Evolutionary conservation across 805 yeast genomes (phyloP).

Genomic region (Ogataea corticis): DNA sequence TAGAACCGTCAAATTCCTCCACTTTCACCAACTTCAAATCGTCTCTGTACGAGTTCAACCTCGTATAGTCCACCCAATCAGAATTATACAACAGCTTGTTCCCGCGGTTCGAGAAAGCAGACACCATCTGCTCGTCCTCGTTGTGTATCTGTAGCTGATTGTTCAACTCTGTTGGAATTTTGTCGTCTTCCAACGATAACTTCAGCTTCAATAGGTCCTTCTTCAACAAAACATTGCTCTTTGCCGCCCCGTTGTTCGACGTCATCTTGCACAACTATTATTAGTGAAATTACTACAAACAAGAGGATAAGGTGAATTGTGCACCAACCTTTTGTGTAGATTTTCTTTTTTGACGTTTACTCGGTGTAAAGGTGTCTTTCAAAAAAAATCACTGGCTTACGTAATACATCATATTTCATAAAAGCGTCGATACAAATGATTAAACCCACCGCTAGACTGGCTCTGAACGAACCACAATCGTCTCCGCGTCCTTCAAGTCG

Average conservation of each 20-base stretch:
- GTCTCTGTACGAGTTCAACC: conserved; percentile 25
- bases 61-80: conserved; percentile 25
- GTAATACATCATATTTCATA: not conserved
- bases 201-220: conserved; percentile 30
- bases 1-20: conserved; percentile 17
- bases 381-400: no score
- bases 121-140: conserved; percentile 20
- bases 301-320: not conserved
- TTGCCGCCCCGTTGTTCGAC: conserved; percentile 9
- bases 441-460: not conserved
- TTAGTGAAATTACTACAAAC: not conserved
- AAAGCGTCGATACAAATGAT: not conserved
- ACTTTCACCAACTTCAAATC: conserved; percentile 23
- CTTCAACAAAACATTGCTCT: conserved; percentile 13
- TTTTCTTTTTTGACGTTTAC: not conserved
- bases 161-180: conserved; percentile 8
- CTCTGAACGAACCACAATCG: conserved; percentile 7
- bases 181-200: conserved; percentile 19
- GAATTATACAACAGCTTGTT: conserved; percentile 30
- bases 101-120: conserved; percentile 33
- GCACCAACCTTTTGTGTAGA: not conserved
- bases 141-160: conserved; percentile 9
- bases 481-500: not conserved
- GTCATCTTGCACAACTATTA: not conserved
- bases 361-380: conserved; percentile 5